Conservation (phyloP, 331 rosid species). For the Pyracantha coccinea region DNA sequence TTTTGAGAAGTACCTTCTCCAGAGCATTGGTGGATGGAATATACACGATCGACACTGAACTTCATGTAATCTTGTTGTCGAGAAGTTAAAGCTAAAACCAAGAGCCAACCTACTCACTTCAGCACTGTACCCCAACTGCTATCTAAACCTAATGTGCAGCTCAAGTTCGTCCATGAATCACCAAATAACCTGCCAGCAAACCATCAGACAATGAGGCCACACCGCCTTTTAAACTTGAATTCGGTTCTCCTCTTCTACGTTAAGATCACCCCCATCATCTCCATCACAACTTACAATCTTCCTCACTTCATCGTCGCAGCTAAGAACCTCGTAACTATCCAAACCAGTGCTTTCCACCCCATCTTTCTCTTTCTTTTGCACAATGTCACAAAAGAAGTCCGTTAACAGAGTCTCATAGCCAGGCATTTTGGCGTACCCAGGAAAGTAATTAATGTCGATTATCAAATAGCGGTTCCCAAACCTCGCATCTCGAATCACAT, state of each 20-base stretch:
- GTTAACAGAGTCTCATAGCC: conserved; percentile 73
- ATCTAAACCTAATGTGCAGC: conserved; percentile 34
- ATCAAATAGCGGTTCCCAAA: conserved; percentile 68
- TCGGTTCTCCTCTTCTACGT: conserved; percentile 31
- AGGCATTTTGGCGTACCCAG: conserved; percentile 97
- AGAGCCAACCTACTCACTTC: conserved; percentile 42
- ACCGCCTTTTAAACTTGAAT: conserved; percentile 21
- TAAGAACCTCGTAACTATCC: conserved; percentile 10
- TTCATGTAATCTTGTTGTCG: conserved; percentile 28
- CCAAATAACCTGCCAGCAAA: conserved; percentile 31
- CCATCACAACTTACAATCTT: conserved; percentile 30
- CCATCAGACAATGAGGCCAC: background rate
- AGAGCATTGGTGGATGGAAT: conserved; percentile 54
- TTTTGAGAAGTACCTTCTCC: conserved; percentile 58
- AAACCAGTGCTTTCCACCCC: conserved; percentile 14
- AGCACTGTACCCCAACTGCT: conserved; percentile 49
- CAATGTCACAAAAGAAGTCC: conserved; percentile 67
- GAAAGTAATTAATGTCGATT: conserved; percentile 87
- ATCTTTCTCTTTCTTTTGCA: conserved; percentile 25
- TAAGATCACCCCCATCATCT: conserved; percentile 18
- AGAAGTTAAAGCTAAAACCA: conserved; percentile 44
- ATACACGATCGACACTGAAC: conserved; percentile 41
- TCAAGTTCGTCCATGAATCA: conserved; percentile 20
- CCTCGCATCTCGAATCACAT: conserved; percentile 74
- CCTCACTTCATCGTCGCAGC: conserved; percentile 29